Conservation (phyloP, 495 filamentous ascomycete species). For the Aspergillus panamensis region DNA sequence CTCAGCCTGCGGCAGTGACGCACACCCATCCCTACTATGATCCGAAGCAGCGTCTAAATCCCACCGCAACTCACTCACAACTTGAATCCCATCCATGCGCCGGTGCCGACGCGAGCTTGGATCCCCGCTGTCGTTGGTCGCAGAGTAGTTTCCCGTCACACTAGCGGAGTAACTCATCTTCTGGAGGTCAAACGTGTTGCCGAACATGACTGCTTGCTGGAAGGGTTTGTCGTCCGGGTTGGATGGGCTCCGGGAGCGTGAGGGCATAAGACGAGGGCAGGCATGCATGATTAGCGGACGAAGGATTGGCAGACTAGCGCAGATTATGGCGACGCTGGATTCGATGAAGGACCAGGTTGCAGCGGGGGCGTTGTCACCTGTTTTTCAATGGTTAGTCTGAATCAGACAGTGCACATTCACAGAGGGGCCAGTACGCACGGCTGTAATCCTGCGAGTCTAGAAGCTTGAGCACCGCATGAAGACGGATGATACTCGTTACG, state of each 20-base stretch:
- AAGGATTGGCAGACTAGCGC: conserved; percentile 76
- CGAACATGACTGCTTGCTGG: conserved; percentile 8
- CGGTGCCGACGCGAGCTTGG: neutral
- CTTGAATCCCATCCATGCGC: conserved; percentile 16
- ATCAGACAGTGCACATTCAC: neutral
- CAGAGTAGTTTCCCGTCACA: conserved; percentile 19
- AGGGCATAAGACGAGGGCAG: conserved; percentile 48
- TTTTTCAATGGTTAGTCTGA: conserved; percentile 4
- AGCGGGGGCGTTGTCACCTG: conserved; percentile 44
- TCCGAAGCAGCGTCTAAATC: conserved; percentile 9
- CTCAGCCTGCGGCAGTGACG: neutral
- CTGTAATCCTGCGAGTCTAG: conserved; percentile 18
- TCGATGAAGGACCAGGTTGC: conserved; percentile 78
- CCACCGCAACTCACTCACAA: conserved; percentile 31
- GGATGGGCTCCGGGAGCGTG: conserved; percentile 20
- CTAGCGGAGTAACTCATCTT: conserved; percentile 33
- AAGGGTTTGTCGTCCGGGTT: conserved; percentile 17
- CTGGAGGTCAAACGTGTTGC: conserved; percentile 1
- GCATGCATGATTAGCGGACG: conserved; percentile 74
- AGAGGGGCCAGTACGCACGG: conserved; percentile 20
- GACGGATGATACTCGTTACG: conserved; percentile 34
- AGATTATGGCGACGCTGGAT: conserved; percentile 76
- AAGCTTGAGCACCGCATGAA: conserved; percentile 21
- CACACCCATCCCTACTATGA: neutral
- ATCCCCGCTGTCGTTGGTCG: neutral